Conservation (phyloP, 2,329 filamentous ascomycete genomes). For the Xylaria polymorpha region DNA sequence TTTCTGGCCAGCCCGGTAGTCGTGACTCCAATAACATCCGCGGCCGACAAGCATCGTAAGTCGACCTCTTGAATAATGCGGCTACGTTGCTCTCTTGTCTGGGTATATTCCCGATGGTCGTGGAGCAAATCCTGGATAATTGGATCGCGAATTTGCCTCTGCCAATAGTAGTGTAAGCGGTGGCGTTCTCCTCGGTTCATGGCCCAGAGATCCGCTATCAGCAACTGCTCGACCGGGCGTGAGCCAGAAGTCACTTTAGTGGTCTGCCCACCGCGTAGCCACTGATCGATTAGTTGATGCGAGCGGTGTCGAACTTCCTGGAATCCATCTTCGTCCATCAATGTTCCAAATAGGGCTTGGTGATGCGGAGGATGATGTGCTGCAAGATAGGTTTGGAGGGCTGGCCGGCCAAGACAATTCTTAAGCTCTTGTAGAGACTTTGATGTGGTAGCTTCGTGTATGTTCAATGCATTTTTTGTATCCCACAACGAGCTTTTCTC, state of each 20-base stretch:
- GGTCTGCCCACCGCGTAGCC: conserved; percentile 36
- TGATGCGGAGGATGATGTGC: conserved; percentile 41
- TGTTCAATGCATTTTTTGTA: conserved; percentile 34
- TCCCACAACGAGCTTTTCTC: conserved; percentile 53
- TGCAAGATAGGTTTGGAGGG: conserved; percentile 42
- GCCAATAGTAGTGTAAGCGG: conserved; percentile 49
- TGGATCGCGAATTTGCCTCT: conserved; percentile 43
- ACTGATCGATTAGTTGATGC: conserved; percentile 39
- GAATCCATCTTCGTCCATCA: conserved; percentile 46
- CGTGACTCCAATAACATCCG: conserved; percentile 67
- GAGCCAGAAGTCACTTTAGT: background rate
- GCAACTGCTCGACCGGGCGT: conserved; percentile 29
- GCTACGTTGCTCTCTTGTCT: conserved; percentile 37
- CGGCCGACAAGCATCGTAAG: conserved; percentile 53
- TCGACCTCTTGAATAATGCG: conserved; percentile 50
- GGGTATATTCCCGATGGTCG: conserved; percentile 30
- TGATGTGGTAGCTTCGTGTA: conserved; percentile 10
- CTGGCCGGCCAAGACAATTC: conserved; percentile 32
- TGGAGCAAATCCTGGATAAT: conserved; percentile 29
- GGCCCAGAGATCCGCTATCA: conserved; percentile 31
- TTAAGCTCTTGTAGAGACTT: conserved; percentile 30
- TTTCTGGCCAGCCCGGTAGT: conserved; percentile 68
- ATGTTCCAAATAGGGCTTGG: conserved; percentile 45
- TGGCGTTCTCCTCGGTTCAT: conserved; percentile 45
- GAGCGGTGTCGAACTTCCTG: conserved; percentile 36